These are phyloP conservation scores for Erysimum cheiri DNA, from an alignment of 441 rosid species.

Conservation along the genomic window DNA sequence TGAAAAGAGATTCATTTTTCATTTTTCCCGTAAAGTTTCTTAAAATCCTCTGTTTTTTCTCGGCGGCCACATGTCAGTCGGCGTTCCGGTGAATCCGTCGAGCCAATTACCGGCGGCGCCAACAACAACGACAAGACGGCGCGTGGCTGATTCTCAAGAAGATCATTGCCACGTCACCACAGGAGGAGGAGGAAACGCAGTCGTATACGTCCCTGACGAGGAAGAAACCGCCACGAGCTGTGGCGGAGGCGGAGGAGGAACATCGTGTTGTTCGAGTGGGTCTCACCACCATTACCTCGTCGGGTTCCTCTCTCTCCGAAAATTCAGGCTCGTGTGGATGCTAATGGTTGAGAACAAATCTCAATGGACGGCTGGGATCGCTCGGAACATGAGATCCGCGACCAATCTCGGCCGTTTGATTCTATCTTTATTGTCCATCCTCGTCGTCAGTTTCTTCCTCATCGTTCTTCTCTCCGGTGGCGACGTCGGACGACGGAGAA, in stretches of 20 bases:
- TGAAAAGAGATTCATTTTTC: background rate
- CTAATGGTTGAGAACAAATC: conserved; percentile 51
- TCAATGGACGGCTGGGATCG: conserved; percentile 52
- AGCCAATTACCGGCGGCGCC: conserved; percentile 54
- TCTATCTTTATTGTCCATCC: conserved; percentile 44
- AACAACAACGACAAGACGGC: conserved; percentile 75
- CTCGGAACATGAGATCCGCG: conserved; percentile 54
- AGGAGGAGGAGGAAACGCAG: conserved; percentile 43
- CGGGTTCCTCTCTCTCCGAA: conserved; percentile 53
- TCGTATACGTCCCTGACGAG: conserved; percentile 36
- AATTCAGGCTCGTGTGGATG: conserved; percentile 43
- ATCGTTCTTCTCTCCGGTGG: conserved; percentile 37
- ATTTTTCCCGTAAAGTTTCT: background rate
- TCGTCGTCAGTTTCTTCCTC: conserved; percentile 47
- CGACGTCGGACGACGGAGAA: conserved; percentile 15
- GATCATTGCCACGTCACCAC: conserved; percentile 33
- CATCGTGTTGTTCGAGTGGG: conserved; percentile 32
- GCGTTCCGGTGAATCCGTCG: conserved; percentile 48
- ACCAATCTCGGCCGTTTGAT: conserved; percentile 57
- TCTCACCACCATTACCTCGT: conserved; percentile 44
- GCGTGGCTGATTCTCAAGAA: conserved; percentile 54
- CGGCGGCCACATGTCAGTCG: conserved; percentile 53
- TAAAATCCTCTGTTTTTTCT: background rate
- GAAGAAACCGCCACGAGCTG: conserved; percentile 41
- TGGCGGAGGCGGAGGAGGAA: conserved; percentile 12